A percentile compares a stretch with the other conserved stretches of the same genome.
Conservation (phyloP, 208 protist genomes). For the Leishmania tropica region DNA sequence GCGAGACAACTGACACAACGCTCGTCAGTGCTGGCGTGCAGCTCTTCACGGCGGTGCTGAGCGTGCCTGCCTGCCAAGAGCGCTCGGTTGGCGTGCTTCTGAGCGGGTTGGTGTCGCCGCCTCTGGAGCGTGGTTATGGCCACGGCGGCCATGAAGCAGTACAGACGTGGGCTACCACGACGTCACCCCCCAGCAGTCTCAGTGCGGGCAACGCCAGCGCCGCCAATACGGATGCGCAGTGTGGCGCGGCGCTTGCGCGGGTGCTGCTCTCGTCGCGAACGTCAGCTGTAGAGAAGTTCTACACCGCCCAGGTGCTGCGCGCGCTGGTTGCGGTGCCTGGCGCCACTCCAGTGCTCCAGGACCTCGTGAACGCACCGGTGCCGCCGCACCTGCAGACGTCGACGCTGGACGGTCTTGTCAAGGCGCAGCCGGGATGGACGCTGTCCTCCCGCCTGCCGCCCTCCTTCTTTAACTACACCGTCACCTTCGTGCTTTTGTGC, state of each 20-base stretch:
- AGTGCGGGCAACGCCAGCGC: neutral
- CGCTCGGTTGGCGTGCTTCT: slow-evolving; percentile 20
- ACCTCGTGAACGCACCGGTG: slow-evolving; percentile 17
- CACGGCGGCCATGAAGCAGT: slow-evolving; percentile 8
- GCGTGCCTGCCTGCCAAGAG: slow-evolving; percentile 25
- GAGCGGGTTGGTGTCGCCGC: slow-evolving; percentile 12
- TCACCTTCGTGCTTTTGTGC: slow-evolving; percentile 52
- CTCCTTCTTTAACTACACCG: slow-evolving; percentile 55
- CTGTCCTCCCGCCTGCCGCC: slow-evolving; percentile 12
- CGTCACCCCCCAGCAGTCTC: neutral
- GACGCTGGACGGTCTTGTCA: slow-evolving; percentile 21
- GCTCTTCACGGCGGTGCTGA: slow-evolving; percentile 43
- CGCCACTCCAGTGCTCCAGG: slow-evolving; percentile 24
- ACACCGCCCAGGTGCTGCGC: slow-evolving; percentile 68
- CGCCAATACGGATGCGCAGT: slow-evolving; percentile 5
- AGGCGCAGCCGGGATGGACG: slow-evolving; percentile 28
- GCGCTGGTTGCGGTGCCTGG: slow-evolving; percentile 39
- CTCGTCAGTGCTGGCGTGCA: slow-evolving; percentile 54
- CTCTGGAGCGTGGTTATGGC: neutral
- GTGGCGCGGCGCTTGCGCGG: slow-evolving; percentile 30
- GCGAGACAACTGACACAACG: slow-evolving; percentile 54
- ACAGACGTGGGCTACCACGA: neutral
- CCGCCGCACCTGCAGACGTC: slow-evolving; percentile 19
- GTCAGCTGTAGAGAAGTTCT: slow-evolving; percentile 58
- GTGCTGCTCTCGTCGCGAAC: slow-evolving; percentile 30